Evolutionary conservation across 1,284 basidiomycete species (phyloP), one percentile per base, ranked within the genome.

Genomic region (Porogramme epimiltina): DNA sequence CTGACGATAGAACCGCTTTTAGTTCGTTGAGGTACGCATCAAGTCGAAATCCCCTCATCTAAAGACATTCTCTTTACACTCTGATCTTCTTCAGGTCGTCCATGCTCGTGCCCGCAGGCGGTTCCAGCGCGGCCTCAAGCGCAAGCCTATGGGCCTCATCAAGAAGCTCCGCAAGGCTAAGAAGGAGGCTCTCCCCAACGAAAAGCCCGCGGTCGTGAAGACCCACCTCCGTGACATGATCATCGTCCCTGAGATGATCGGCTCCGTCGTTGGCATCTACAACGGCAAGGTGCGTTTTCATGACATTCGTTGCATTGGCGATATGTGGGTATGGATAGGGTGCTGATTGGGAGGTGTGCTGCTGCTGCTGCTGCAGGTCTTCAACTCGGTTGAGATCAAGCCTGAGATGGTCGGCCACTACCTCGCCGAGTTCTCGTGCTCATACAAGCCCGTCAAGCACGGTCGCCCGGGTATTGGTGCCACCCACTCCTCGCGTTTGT

Each of bases 401-500:
- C 95, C 97, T 65, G 97, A 99, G 78, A 98, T 98, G 97, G 93
- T 91, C 61, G 97, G 96, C 62, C 95, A 96, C 85, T 99, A 99
- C 83, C 94, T 99, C 68, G 95, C 82, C 64, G 96, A 99, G 81
- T 89, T 89, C 77, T 89, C 84, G 44, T 91, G 90, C 78, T 95
- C 94, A 61, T 99, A 98, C 91, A 87, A 90, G 75, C 95, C 96
- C 70, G 96, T 98, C 76, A 95, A 95, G 82, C 97, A 99, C 85
- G 96, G 96, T 85, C 93, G 95, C 66, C 93, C 95, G 64, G 94
- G 94, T 93, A 93, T 95, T 70, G 95, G 95, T 87, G 94, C 94
- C 61, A 95, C 89, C 62, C 91, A 93, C 80, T 83, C 85, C 45
- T 89, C 85, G 66, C 84, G 85, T 68, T 88, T 89, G 85, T 87